Evolutionary conservation across 2,329 filamentous ascomycete species (phyloP), one percentile per base, ranked within the genome.

Genomic region (Phaeosphaeriaceae sp.): DNA sequence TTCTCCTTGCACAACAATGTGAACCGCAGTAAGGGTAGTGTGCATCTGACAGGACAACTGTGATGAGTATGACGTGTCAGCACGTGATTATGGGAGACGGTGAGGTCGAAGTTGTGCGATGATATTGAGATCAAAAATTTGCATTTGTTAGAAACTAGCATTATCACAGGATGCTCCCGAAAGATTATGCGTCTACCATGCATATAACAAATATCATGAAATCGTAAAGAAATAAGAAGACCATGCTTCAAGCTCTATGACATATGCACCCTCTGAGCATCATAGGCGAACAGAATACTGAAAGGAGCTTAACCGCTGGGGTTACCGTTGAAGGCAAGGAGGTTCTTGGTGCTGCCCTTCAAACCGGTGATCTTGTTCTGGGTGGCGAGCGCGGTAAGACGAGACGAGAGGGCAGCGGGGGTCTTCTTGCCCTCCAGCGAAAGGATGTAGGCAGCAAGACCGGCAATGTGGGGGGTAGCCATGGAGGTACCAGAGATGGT

Each of bases 361-460:
- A 84, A 72, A 42, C 74, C 74, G 54, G 84, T 75, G 63, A 79
- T 76, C 57, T 75, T 75, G 55, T 76, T 76, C 60, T 76, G 78
- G 57, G 77, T 77, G 40, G 79, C 76, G 21, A 82, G 76, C 46
- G 70, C 68, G 61, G 75, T 71, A 62, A 88, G 80, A 65, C 82
- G 81, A 50, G 72, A 25, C 67, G 80, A 82, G 21, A 88, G 81
- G 11, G 78, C 82, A 52, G 79, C 72, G 0, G 85, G 82, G n/a
- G 76, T 78, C 49, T 58, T 73, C 57, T 79, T 72, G 44, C 77
- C 77, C 62, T 84, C 79, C 40, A 85, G 75, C 19, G 71, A 73
- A 79, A 91, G 87, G 49, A 91, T 79, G 78, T 91, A 91, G 49
- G 88, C 89, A 41, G 84, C 88, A n/a, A 91, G 83, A 63, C 89